phyloP scores from a whole-genome alignment of 208 protist species.

The Balamuthia mandrillaris region DNA sequence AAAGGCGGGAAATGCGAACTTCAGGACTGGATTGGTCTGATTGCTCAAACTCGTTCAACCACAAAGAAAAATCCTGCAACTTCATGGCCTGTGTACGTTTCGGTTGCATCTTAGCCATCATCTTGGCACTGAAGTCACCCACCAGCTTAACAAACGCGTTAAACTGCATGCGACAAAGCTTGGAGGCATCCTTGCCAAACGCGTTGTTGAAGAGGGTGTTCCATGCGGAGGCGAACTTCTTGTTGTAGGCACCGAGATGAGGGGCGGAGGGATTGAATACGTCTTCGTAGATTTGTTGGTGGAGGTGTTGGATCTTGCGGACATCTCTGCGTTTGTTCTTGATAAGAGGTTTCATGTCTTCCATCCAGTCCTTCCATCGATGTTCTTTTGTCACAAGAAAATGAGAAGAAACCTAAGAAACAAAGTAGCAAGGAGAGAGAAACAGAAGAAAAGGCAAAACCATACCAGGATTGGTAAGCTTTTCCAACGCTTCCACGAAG shows the following conservation, averaged over 20 bases:
- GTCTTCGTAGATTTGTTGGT: constrained; percentile 48
- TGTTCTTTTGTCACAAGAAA: constrained; percentile 44
- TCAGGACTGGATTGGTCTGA: constrained; percentile 22
- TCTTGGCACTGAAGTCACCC: constrained; percentile 29
- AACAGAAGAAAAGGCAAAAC: background rate
- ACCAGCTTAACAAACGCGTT: background rate
- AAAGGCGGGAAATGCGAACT: background rate
- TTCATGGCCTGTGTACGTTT: constrained; percentile 50
- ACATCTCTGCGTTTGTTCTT: constrained; percentile 3
- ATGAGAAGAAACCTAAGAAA: background rate
- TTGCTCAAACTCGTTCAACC: constrained; percentile 62
- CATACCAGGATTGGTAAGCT: constrained; percentile 73
- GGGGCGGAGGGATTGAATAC: constrained; percentile 51
- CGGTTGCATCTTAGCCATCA: constrained; percentile 30
- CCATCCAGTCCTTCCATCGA: constrained; percentile 69
- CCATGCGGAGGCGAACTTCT: constrained; percentile 59
- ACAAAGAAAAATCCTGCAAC: constrained; percentile 60
- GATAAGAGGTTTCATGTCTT: constrained; percentile 56
- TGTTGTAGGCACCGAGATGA: constrained; percentile 45
- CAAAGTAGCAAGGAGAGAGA: background rate
- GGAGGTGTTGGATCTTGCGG: background rate
- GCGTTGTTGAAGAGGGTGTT: constrained; percentile 16
- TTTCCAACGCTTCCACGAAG: constrained; percentile 59
- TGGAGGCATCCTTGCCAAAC: constrained; percentile 23
- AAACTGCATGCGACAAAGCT: constrained; percentile 27